Conservation (phyloP, 345 rosid genomes). For the Pseudoturritis turrita region DNA sequence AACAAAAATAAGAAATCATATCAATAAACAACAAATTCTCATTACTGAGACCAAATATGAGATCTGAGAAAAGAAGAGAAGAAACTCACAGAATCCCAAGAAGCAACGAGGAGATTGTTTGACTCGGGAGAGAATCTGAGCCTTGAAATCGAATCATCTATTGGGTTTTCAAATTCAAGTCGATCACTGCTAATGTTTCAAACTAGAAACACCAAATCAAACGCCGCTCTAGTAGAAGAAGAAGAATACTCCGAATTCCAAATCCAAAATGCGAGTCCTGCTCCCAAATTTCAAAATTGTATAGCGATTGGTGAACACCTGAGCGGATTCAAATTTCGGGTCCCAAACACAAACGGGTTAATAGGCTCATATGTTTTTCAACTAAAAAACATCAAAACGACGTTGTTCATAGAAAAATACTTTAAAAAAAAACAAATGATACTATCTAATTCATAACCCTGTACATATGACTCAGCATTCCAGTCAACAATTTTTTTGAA, state of each 20-base stretch:
- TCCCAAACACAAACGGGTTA: neutral
- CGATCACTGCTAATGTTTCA: slow-evolving; percentile 29
- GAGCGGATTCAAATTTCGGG: neutral
- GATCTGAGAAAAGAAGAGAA: neutral
- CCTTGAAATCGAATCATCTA: slow-evolving; percentile 63
- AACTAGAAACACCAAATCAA: too few relatives aligned
- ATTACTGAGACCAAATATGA: neutral
- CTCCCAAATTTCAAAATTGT: too few relatives aligned
- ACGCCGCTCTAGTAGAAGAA: too few relatives aligned
- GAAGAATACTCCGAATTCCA: too few relatives aligned
- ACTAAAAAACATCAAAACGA: too few relatives aligned
- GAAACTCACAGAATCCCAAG: slow-evolving; percentile 87
- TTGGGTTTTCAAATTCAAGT: slow-evolving; percentile 47
- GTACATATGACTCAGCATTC: too few relatives aligned
- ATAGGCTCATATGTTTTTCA: slow-evolving; percentile 24
- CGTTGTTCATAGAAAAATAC: too few relatives aligned
- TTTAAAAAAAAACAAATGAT: too few relatives aligned
- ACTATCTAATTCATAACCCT: too few relatives aligned
- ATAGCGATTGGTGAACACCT: slow-evolving; percentile 8
- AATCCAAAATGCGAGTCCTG: too few relatives aligned
- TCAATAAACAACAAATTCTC: neutral
- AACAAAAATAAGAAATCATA: neutral
- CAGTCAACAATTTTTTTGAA: too few relatives aligned
- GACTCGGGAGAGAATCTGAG: slow-evolving; percentile 69
- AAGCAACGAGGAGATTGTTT: slow-evolving; percentile 72